Conservation (phyloP, 176 grass and related monocot species). For the Saccharum officinarum region DNA sequence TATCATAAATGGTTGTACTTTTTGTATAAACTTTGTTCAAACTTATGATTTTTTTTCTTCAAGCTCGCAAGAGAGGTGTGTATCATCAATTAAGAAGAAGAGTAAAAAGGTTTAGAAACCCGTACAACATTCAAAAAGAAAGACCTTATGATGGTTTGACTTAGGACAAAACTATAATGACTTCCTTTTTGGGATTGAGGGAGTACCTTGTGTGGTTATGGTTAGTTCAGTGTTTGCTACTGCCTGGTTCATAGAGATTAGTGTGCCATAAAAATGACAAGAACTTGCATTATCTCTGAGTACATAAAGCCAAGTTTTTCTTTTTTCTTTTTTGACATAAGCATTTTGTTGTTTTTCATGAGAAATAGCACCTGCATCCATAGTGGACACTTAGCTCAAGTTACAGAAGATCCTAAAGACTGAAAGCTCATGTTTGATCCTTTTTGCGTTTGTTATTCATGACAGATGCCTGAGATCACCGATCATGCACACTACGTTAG, state of each 20-base stretch:
- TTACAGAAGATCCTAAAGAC: slow-evolving; percentile 2
- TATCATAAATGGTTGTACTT: not conserved
- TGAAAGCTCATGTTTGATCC: slow-evolving; percentile 9
- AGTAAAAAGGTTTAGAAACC: not conserved
- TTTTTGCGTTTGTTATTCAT: slow-evolving; percentile 31
- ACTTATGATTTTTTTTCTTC: not conserved
- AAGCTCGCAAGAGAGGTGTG: not conserved
- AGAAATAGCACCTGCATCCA: not conserved
- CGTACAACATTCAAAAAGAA: not conserved
- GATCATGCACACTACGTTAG: slow-evolving; percentile 50
- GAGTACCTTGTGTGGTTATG: not conserved
- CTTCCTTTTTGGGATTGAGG: not conserved
- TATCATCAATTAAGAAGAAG: not conserved
- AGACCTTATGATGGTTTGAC: not conserved
- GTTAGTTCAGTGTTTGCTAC: not conserved
- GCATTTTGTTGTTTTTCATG: not conserved
- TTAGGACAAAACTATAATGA: not conserved
- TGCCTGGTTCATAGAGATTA: slow-evolving; percentile 8
- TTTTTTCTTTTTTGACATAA: not conserved
- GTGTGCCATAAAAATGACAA: slow-evolving; percentile 11
- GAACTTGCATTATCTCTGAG: slow-evolving; percentile 16
- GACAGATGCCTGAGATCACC: slow-evolving; percentile 78
- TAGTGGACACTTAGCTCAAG: not conserved
- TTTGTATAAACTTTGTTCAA: not conserved
- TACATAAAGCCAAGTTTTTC: not conserved